Conservation (phyloP, 768 basidiomycete genomes). For the Tylopilus felleus region DNA sequence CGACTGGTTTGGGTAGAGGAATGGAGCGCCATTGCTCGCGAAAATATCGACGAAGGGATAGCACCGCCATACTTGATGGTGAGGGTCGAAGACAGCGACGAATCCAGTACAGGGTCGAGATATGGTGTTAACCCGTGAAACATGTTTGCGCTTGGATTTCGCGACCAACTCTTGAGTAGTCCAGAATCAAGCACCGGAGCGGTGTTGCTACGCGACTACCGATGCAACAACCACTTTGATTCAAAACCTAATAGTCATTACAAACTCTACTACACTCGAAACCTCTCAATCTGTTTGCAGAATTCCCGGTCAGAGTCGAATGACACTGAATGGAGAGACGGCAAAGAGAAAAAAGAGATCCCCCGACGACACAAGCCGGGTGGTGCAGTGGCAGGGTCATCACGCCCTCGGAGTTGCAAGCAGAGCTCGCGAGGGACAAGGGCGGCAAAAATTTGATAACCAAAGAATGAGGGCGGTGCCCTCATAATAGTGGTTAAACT, state of each 20-base stretch:
- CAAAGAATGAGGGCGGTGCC: constrained; percentile 51
- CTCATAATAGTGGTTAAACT: constrained; percentile 56
- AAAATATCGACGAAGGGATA: constrained; percentile 12
- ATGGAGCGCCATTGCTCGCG: constrained; percentile 24
- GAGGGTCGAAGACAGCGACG: too few species aligned
- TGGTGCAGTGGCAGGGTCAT: constrained; percentile 41
- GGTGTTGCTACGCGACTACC: too few species aligned
- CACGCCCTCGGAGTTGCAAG: constrained; percentile 39
- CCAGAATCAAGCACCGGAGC: too few species aligned
- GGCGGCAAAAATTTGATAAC: constrained; percentile 45
- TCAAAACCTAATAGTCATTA: too few species aligned
- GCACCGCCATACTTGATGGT: constrained; percentile 11
- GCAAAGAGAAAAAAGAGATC: constrained; percentile 33
- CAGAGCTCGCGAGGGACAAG: constrained; percentile 33
- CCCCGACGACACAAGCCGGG: constrained; percentile 64
- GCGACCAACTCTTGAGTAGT: too few species aligned
- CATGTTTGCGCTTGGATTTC: too few species aligned
- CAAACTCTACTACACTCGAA: too few species aligned
- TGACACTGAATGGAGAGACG: background rate
- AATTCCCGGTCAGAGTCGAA: background rate
- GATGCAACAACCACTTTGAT: too few species aligned
- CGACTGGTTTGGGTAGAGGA: constrained; percentile 13
- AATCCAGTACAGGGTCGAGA: too few species aligned
- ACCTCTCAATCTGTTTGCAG: constrained; percentile 13
- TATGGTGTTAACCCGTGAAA: too few species aligned